phyloP scores from a whole-genome alignment of 2,329 filamentous ascomycete genomes.

The Aspergillus sp. region DNA sequence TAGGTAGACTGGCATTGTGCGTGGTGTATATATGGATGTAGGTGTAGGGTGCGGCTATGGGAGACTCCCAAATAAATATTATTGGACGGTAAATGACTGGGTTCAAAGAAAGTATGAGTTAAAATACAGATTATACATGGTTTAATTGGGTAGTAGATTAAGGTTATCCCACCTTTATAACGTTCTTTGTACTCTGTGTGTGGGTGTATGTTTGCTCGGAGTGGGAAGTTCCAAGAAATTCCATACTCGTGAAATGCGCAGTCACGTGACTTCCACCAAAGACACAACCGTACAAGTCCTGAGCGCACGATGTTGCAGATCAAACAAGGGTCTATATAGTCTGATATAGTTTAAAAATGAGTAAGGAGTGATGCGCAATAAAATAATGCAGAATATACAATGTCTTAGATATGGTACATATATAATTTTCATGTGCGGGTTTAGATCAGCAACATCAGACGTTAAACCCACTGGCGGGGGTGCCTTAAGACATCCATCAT shows the following conservation, averaged over 20 bases:
- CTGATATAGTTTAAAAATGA: not conserved
- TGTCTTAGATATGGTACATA: slow-evolving; percentile 5
- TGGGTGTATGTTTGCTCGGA: not conserved
- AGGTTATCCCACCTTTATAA: not conserved
- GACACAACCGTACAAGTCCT: too few species aligned
- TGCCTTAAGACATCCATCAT: slow-evolving; percentile 70
- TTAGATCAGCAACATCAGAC: not conserved
- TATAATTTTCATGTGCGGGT: not conserved
- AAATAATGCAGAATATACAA: not conserved
- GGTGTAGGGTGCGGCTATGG: not conserved
- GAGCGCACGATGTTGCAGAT: too few species aligned
- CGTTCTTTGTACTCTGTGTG: not conserved
- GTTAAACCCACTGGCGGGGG: slow-evolving; percentile 61
- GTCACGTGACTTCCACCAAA: not conserved
- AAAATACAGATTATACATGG: not conserved
- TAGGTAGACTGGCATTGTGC: slow-evolving; percentile 35
- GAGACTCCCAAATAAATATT: not conserved
- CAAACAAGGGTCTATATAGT: not conserved
- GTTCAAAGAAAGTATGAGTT: too few species aligned
- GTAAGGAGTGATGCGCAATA: not conserved
- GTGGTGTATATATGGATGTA: not conserved
- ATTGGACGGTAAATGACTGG: not conserved
- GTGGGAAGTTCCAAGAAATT: not conserved
- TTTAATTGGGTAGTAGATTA: not conserved
- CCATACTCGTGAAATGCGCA: not conserved